These are phyloP conservation scores for Elaeis oleifera DNA, from an alignment of 202 grass and related monocot species.

Conservation along the genomic window DNA sequence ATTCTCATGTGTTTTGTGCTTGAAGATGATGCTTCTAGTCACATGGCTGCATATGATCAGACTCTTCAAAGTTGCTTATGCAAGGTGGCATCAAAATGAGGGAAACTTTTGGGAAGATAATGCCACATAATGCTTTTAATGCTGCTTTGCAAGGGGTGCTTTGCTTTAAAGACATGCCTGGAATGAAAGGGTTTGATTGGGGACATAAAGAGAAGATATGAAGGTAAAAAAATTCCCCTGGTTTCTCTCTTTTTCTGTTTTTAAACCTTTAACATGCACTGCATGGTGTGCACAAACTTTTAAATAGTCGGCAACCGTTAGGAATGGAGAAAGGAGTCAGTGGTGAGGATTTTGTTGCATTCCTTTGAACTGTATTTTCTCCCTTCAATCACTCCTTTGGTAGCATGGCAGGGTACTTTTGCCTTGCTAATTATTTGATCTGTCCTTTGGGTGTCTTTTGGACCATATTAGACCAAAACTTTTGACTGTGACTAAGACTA, in stretches of 20 bases:
- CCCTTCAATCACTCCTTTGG: slow-evolving; percentile 44
- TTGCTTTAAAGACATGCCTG: slow-evolving; percentile 24
- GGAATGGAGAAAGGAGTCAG: slow-evolving; percentile 23
- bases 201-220: slow-evolving; percentile 23
- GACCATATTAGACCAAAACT: slow-evolving; percentile 24
- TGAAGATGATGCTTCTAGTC: no score
- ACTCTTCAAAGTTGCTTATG: no score
- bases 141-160: slow-evolving; percentile 20
- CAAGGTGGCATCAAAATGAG: not conserved
- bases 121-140: slow-evolving; percentile 47
- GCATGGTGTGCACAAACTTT: slow-evolving; percentile 24
- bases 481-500: slow-evolving; percentile 38
- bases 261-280: slow-evolving; percentile 4
- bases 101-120: slow-evolving; percentile 50
- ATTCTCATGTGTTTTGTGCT: no score
- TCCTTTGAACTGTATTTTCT: slow-evolving; percentile 4
- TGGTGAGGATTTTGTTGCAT: slow-evolving; percentile 1
- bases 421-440: slow-evolving; percentile 40
- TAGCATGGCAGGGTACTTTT: slow-evolving; percentile 29
- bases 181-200: slow-evolving; percentile 31
- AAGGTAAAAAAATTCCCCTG: not conserved
- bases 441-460: slow-evolving; percentile 34
- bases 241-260: not conserved
- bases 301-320: slow-evolving; percentile 31
- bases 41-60: no score